Evolutionary conservation across 441 rosid genomes (phyloP).

Genomic region (Kokia cookei): DNA sequence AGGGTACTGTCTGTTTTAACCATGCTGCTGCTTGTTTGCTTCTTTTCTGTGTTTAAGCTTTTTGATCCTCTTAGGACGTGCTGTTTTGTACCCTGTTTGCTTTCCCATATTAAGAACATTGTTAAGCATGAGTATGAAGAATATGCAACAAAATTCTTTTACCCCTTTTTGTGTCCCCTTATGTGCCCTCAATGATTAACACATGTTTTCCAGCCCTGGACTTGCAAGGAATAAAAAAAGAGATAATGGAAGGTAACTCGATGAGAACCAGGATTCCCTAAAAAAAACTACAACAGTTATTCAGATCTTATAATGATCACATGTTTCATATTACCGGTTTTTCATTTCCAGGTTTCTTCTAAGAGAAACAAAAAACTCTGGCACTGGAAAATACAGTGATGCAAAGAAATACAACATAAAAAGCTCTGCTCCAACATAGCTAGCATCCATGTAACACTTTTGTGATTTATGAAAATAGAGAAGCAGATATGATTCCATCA

Average conservation of each 20-base stretch:
- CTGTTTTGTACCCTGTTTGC: too few relatives aligned
- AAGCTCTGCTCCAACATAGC: not conserved
- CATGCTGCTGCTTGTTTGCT: too few relatives aligned
- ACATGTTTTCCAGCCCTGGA: not conserved
- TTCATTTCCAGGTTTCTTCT: not conserved
- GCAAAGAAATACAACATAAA: not conserved
- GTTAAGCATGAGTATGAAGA: too few relatives aligned
- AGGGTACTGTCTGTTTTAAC: too few relatives aligned
- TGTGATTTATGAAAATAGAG: not conserved
- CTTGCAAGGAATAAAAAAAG: not conserved
- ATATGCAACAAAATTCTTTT: too few relatives aligned
- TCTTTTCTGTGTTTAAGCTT: too few relatives aligned
- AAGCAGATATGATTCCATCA: not conserved
- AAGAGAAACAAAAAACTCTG: not conserved
- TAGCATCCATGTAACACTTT: not conserved
- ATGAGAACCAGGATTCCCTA: not conserved
- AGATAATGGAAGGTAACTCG: not conserved
- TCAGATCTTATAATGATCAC: slow-evolving; percentile 5
- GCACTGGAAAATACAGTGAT: not conserved
- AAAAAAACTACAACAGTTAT: not conserved
- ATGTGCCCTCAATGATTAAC: too few relatives aligned
- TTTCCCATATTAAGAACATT: too few relatives aligned
- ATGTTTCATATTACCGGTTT: not conserved
- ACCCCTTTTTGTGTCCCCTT: too few relatives aligned
- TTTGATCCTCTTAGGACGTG: too few relatives aligned